These are phyloP conservation scores for Solanum hybrid DNA, from an alignment of 305 asterid genomes.

Conservation along the genomic window DNA sequence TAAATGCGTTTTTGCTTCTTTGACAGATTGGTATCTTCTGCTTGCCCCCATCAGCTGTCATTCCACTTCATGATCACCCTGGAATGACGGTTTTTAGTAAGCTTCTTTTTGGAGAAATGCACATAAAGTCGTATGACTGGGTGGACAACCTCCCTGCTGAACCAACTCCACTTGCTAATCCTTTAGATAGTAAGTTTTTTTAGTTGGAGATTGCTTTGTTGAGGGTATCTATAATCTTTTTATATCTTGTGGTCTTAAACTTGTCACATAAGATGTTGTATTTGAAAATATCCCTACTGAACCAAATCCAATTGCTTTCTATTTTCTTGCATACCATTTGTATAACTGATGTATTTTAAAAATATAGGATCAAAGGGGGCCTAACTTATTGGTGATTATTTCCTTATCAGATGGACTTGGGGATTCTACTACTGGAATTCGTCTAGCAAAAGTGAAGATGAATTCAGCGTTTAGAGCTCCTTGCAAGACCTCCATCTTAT, in stretches of 20 bases:
- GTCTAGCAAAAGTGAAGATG: slow-evolving; percentile 11
- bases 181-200: neutral
- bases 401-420: neutral
- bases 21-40: slow-evolving; percentile 75
- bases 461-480: slow-evolving; percentile 6
- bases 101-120: slow-evolving; percentile 83
- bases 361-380: neutral
- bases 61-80: slow-evolving; percentile 96
- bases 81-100: slow-evolving; percentile 92
- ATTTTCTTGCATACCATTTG: neutral
- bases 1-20: neutral
- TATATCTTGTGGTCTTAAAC: neutral
- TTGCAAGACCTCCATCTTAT: slow-evolving; percentile 11
- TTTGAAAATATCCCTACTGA: neutral
- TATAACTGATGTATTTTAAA: neutral
- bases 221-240: neutral
- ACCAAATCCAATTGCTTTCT: neutral
- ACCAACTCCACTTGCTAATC: neutral
- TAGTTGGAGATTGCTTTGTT: neutral
- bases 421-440: neutral
- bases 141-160: slow-evolving; percentile 21
- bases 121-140: slow-evolving; percentile 84
- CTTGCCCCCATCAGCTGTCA: slow-evolving; percentile 60
- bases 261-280: neutral
- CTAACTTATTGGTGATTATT: neutral